These are phyloP conservation scores for Solanum hybrid DNA, from an alignment of 305 asterid genomes.

Conservation along the genomic window DNA sequence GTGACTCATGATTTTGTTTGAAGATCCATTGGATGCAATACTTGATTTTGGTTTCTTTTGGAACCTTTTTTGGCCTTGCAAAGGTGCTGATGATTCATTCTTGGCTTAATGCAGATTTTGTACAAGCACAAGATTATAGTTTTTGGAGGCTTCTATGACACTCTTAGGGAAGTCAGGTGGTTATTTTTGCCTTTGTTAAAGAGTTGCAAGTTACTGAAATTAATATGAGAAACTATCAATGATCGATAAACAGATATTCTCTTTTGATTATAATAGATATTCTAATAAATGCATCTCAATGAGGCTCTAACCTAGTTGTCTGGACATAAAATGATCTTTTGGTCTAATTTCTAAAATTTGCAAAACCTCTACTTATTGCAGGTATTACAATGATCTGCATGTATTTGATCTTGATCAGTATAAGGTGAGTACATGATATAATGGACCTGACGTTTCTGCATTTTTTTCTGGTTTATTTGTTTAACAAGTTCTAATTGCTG, in stretches of 20 bases:
- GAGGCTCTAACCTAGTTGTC: background rate
- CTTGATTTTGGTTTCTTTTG: background rate
- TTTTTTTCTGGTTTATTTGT: background rate
- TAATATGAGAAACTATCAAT: conserved; percentile 1
- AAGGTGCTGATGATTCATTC: conserved; percentile 17
- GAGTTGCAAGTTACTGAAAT: conserved; percentile 1
- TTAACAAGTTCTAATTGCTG: background rate
- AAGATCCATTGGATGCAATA: background rate
- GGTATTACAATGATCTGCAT: conserved; percentile 85
- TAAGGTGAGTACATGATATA: conserved; percentile 39
- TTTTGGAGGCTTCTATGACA: conserved; percentile 97
- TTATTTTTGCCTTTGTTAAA: conserved; percentile 5
- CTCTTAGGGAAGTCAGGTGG: conserved; percentile 99
- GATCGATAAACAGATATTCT: background rate
- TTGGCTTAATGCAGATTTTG: conserved; percentile 49
- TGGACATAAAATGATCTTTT: background rate
- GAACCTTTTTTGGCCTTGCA: background rate
- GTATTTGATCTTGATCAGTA: conserved; percentile 90
- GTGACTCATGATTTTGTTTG: background rate
- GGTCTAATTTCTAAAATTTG: background rate
- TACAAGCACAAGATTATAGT: conserved; percentile 91
- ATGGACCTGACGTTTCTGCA: background rate
- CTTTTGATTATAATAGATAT: background rate
- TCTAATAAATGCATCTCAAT: background rate
- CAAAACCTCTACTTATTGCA: conserved; percentile 30